These are phyloP conservation scores for Backusella liffmaniae DNA, from an alignment of 192 early-diverging fungal genomes.

Conservation along the genomic window DNA sequence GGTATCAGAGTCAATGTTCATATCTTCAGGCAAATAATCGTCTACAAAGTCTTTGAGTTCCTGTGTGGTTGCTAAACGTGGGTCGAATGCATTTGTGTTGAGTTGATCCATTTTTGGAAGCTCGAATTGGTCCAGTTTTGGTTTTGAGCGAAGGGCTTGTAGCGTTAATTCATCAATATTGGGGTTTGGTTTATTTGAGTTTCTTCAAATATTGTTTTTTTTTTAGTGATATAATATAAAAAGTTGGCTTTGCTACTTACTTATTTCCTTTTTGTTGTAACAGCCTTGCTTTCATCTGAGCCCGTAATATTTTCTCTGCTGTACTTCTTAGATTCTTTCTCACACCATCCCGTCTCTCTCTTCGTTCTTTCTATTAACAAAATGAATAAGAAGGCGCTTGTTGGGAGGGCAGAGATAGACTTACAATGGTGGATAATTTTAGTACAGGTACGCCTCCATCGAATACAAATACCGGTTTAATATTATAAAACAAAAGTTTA, in stretches of 20 bases:
- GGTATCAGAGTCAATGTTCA: slow-evolving; percentile 78
- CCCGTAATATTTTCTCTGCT: slow-evolving; percentile 80
- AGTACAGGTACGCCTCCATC: slow-evolving; percentile 89
- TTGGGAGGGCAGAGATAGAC: slow-evolving; percentile 13
- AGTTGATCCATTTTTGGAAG: slow-evolving; percentile 28
- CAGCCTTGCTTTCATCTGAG: slow-evolving; percentile 74
- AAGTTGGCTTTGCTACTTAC: slow-evolving; percentile 22
- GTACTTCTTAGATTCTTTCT: slow-evolving; percentile 62
- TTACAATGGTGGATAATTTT: slow-evolving; percentile 73
- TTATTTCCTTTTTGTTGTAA: slow-evolving; percentile 45
- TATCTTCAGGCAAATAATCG: slow-evolving; percentile 41
- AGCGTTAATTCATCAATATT: slow-evolving; percentile 30
- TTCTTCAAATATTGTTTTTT: not conserved
- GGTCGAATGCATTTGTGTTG: slow-evolving; percentile 38
- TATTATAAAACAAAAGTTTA: slow-evolving; percentile 87
- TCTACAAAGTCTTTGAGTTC: slow-evolving; percentile 30
- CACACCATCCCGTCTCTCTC: slow-evolving; percentile 37
- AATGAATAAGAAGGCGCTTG: not conserved
- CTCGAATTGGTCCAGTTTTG: slow-evolving; percentile 29
- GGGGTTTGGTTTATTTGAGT: not conserved
- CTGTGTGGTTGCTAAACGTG: slow-evolving; percentile 54
- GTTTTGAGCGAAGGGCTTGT: not conserved
- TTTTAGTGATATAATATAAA: not conserved
- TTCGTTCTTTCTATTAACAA: slow-evolving; percentile 44
- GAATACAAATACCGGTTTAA: slow-evolving; percentile 96